These are phyloP conservation scores for Garcia nutans DNA, from an alignment of 345 rosid genomes.

Conservation along the genomic window DNA sequence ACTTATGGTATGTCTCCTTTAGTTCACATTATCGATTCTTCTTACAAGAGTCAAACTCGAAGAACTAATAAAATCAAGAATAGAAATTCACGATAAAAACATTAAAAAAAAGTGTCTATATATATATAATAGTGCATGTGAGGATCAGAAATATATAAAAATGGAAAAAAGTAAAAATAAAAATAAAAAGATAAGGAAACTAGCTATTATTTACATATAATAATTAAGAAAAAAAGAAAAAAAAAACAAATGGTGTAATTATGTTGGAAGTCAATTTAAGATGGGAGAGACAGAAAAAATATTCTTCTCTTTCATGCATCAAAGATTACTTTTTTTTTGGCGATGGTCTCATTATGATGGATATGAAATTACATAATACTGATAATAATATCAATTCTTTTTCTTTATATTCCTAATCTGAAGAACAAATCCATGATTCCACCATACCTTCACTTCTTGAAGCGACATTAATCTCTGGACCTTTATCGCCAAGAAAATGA, in stretches of 20 bases:
- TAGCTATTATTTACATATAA: slow-evolving; percentile 35
- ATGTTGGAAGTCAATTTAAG: slow-evolving; percentile 34
- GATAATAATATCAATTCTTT: not conserved
- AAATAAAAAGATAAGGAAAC: not conserved
- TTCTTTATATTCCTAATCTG: slow-evolving; percentile 43
- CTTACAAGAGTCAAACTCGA: not conserved
- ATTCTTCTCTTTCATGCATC: slow-evolving; percentile 35
- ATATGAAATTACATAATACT: not conserved
- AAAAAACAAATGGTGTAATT: slow-evolving; percentile 18
- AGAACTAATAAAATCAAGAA: not conserved
- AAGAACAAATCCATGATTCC: slow-evolving; percentile 86
- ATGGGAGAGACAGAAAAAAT: slow-evolving; percentile 31
- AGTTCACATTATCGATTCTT: not conserved
- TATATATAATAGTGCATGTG: not conserved
- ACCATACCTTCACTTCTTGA: slow-evolving; percentile 62
- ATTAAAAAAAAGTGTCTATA: slow-evolving; percentile 9
- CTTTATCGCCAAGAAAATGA: slow-evolving; percentile 34
- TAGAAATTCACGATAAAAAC: not conserved
- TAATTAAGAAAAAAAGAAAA: not conserved
- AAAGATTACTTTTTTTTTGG: slow-evolving; percentile 3
- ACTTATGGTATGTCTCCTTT: not conserved
- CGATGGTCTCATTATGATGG: slow-evolving; percentile 2
- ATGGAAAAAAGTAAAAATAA: not conserved
- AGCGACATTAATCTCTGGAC: slow-evolving; percentile 29
- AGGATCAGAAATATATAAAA: not conserved